Evolutionary conservation across 495 filamentous ascomycete species (phyloP).

Genomic region (Neurospora sp.): DNA sequence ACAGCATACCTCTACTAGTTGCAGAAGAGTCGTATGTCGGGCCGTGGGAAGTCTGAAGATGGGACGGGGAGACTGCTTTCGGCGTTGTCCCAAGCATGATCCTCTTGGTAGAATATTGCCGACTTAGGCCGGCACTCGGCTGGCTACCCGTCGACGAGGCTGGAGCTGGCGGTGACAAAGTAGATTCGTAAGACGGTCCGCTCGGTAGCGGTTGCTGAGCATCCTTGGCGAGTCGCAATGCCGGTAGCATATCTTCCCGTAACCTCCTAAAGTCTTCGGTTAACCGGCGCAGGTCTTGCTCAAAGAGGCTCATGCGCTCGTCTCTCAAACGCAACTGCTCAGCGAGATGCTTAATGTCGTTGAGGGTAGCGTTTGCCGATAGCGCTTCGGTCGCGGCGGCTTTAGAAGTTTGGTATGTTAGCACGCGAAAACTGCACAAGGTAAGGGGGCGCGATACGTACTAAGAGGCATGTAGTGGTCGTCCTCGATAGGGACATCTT

Average conservation of each 20-base stretch:
- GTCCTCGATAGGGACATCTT: constrained; percentile 79
- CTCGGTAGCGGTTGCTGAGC: constrained; percentile 75
- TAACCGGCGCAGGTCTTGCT: constrained; percentile 69
- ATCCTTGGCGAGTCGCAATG: constrained; percentile 83
- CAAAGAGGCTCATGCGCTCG: constrained; percentile 69
- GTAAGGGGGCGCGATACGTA: constrained; percentile 37
- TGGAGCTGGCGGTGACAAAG: constrained; percentile 41
- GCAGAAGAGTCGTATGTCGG: constrained; percentile 46
- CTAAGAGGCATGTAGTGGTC: constrained; percentile 92
- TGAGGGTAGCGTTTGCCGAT: constrained; percentile 77
- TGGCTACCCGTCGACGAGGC: constrained; percentile 38
- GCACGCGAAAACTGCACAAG: constrained; percentile 2
- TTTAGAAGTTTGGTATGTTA: constrained; percentile 26
- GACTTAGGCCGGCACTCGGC: constrained; percentile 47
- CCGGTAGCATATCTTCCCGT: constrained; percentile 82
- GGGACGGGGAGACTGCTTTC: constrained; percentile 69
- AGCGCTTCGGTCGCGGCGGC: constrained; percentile 82
- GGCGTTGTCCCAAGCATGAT: constrained; percentile 73
- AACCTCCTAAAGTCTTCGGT: constrained; percentile 76
- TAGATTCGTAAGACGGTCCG: constrained; percentile 32
- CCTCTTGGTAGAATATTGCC: constrained; percentile 87
- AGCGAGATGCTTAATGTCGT: constrained; percentile 82
- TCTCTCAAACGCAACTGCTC: constrained; percentile 79
- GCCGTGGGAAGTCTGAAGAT: constrained; percentile 50
- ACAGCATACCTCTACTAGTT: constrained; percentile 51